phyloP scores from a whole-genome alignment of 2,329 filamentous ascomycete genomes.

The Xylaria sp. region DNA sequence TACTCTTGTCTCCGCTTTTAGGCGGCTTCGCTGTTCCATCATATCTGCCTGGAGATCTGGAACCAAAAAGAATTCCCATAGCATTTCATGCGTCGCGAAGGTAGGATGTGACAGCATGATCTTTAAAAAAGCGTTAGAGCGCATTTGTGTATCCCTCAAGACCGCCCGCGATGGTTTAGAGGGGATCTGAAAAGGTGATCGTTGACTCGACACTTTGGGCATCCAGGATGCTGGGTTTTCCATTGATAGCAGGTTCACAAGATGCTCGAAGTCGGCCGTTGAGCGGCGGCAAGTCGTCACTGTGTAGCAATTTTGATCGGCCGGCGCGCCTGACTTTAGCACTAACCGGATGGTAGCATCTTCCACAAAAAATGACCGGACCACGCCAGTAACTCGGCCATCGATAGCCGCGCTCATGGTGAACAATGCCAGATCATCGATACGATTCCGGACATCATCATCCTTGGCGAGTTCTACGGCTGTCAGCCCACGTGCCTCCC shows the following conservation, averaged over 20 bases:
- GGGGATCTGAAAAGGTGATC: slow-evolving; percentile 91
- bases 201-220: slow-evolving; percentile 78
- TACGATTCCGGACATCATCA: slow-evolving; percentile 94
- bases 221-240: slow-evolving; percentile 98
- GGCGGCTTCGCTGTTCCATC: slow-evolving; percentile 86
- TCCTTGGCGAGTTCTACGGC: slow-evolving; percentile 98
- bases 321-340: slow-evolving; percentile 90
- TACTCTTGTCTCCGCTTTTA: slow-evolving; percentile 83
- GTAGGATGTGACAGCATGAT: slow-evolving; percentile 89
- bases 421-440: slow-evolving; percentile 91
- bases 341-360: slow-evolving; percentile 93
- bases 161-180: slow-evolving; percentile 90
- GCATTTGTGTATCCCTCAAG: slow-evolving; percentile 85
- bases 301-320: slow-evolving; percentile 83
- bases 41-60: slow-evolving; percentile 90
- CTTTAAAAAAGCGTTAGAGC: slow-evolving; percentile 87
- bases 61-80: slow-evolving; percentile 99
- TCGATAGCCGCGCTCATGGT: slow-evolving; percentile 77
- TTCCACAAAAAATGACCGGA: slow-evolving; percentile 96
- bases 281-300: slow-evolving; percentile 94
- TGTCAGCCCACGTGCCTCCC: slow-evolving; percentile 87
- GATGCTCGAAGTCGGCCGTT: slow-evolving; percentile 88
- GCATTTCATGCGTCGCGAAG: slow-evolving; percentile 93
- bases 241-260: slow-evolving; percentile 82
- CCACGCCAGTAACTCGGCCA: slow-evolving; percentile 88